These are phyloP conservation scores for Botryotinia narcissicola DNA, from an alignment of 2,329 filamentous ascomycete genomes.

Conservation along the genomic window DNA sequence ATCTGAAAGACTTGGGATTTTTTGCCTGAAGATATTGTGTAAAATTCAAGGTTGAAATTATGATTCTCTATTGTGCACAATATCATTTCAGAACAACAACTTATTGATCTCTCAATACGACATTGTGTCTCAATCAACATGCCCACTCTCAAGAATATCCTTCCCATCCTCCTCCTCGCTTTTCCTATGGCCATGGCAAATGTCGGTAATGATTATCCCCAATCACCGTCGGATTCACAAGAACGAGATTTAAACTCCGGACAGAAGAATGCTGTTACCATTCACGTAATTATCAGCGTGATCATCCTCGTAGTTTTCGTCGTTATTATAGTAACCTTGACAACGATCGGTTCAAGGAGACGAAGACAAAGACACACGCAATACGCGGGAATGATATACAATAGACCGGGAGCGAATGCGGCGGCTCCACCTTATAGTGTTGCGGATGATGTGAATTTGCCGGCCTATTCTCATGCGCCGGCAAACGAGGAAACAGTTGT, in stretches of 20 bases:
- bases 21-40: background rate
- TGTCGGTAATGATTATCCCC: background rate
- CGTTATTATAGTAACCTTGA: background rate
- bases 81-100: background rate
- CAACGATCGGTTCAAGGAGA: background rate
- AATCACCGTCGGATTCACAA: background rate
- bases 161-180: background rate
- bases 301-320: background rate
- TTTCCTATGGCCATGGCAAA: background rate
- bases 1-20: background rate
- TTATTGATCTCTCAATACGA: background rate
- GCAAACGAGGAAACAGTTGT: background rate
- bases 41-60: background rate
- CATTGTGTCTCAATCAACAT: too few species aligned
- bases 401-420: background rate
- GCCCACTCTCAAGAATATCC: background rate
- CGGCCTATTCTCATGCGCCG: background rate
- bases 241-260: background rate
- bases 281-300: background rate
- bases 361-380: background rate
- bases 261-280: background rate
- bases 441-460: background rate
- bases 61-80: background rate
- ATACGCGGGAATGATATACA: background rate
- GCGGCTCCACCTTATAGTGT: background rate